Conservation (phyloP, 1,284 basidiomycete genomes). For the Moniliophthora roreri region DNA sequence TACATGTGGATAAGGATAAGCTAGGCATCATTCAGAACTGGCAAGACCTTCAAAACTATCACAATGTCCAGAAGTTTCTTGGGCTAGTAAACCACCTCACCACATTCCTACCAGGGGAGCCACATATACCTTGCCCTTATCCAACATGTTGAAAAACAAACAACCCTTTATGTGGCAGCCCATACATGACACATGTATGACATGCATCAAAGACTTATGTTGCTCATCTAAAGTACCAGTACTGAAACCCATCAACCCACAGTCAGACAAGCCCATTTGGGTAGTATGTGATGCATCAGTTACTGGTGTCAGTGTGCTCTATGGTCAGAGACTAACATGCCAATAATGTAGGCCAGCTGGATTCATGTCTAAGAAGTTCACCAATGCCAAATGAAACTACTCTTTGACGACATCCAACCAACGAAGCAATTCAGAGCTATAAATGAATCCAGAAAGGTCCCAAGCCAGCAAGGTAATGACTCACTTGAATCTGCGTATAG, state of each 20-base stretch:
- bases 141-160: conserved; percentile 14
- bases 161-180: conserved; percentile 14
- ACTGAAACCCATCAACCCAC: conserved; percentile 8
- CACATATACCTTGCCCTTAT: conserved; percentile 24
- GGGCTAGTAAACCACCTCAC: conserved; percentile 40
- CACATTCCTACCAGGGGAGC: conserved; percentile 34
- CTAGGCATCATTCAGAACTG: conserved; percentile 27
- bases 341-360: no score
- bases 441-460: no score
- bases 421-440: no score
- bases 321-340: no score
- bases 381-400: no score
- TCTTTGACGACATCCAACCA: no score
- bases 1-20: conserved; percentile 22
- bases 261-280: conserved; percentile 8
- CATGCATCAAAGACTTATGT: conserved; percentile 12
- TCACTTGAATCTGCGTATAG: no score
- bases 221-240: conserved; percentile 8
- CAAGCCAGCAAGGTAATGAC: no score
- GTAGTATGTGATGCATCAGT: neutral
- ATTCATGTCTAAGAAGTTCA: no score
- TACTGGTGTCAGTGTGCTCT: no score
- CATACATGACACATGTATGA: conserved; percentile 12
- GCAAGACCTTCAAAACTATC: conserved; percentile 28
- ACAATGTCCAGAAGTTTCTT: conserved; percentile 39